Conservation (phyloP, 129 eudicot species). For the Helichrysum umbraculigerum region DNA sequence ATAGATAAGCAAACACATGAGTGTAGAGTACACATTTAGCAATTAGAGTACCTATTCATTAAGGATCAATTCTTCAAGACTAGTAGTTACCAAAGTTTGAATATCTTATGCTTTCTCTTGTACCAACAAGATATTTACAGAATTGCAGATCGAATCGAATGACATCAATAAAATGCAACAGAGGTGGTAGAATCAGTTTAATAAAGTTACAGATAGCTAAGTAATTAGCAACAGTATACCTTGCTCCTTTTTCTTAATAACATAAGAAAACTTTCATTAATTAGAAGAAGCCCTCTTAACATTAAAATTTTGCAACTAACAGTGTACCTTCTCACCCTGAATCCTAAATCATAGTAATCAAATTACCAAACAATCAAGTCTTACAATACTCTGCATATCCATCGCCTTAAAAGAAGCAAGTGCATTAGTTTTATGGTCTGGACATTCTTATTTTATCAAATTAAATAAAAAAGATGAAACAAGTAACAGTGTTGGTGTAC, state of each 20-base stretch:
- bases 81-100: not conserved
- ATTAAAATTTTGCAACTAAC: too few relatives aligned
- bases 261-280: too few relatives aligned
- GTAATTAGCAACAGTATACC: too few relatives aligned
- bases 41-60: not conserved
- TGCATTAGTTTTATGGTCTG: not conserved
- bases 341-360: not conserved
- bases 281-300: too few relatives aligned
- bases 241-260: too few relatives aligned
- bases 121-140: not conserved
- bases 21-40: not conserved
- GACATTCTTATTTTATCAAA: not conserved
- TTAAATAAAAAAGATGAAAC: too few relatives aligned
- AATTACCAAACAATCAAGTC: not conserved
- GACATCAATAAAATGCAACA: slow-evolving; percentile 3
- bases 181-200: not conserved
- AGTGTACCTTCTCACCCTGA: not conserved
- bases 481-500: too few relatives aligned
- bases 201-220: not conserved
- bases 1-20: slow-evolving; percentile 1
- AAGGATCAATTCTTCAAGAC: slow-evolving; percentile 3
- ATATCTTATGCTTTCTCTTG: not conserved
- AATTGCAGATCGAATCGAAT: not conserved
- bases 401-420: too few relatives aligned
- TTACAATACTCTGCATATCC: too few relatives aligned